Evolutionary conservation across 805 yeast species (phyloP), one percentile per base, ranked within the genome.

Genomic region (Clavispora santaluciae): DNA sequence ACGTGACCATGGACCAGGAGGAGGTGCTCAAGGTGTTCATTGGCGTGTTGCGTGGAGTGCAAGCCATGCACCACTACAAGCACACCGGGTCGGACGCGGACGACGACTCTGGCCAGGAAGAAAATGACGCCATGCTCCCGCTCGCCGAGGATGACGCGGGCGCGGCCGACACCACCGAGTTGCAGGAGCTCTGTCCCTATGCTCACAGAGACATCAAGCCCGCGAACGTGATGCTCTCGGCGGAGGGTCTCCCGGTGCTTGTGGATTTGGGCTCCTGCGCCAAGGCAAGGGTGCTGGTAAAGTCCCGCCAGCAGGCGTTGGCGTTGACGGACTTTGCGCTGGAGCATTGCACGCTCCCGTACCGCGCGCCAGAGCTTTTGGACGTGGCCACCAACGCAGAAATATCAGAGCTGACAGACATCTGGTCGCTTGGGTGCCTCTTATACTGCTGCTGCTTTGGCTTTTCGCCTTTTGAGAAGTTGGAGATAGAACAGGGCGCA

Each of bases 351-450:
- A 84, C 95, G 1, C 63, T 87, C 40, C 88, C 95, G 1, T 91
- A 84, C 59, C 68, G 95, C 30, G 95, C 97, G 0, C 98, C 98
- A 0, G 98, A 90, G 56, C 68, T 91, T 35, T 64, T 90, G 43
- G 91, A 88, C 54, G 83, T 88, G 28, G 78, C 77, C 33, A 75
- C 86, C 1, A 82, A 83, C 31, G 60, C 76, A n/a, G 61, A 61
- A 5, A 70, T 90, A 34, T 79, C 81, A 46, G 95, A 86, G 53
- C 75, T 76, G 44, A 81, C 85, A 4, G 98, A 90, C 60, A 78
- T 91, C 20, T 90, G 98, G 98, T 83, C 95, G 3, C 61, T 90
- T 22, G 98, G 98, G 0, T 88, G 96, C 55, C 70, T 88, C 1
- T 58, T 88, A 13, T 90, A 86, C 60, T 78, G 89, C 1, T 63